These are phyloP conservation scores for Dictyostelium brefeldianum DNA, from an alignment of 78 protist genomes.

Conservation along the genomic window DNA sequence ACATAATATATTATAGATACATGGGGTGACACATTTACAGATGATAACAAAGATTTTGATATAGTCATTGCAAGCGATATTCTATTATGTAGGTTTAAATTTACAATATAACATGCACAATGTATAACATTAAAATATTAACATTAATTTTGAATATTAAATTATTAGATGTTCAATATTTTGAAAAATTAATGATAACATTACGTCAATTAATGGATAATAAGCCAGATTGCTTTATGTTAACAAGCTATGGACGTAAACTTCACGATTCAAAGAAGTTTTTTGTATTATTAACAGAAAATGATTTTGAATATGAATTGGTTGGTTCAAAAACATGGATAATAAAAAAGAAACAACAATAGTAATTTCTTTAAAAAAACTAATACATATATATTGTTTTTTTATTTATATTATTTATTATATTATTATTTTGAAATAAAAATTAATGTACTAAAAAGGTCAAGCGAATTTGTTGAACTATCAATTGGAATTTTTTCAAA, in stretches of 20 bases:
- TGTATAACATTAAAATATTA: neutral
- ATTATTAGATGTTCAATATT: slow-evolving; percentile 38
- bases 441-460: slow-evolving; percentile 43
- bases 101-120: neutral
- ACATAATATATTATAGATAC: slow-evolving; percentile 1
- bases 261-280: slow-evolving; percentile 23
- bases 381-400: neutral
- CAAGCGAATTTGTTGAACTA: neutral
- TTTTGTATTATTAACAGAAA: slow-evolving; percentile 37
- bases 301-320: slow-evolving; percentile 46
- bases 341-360: neutral
- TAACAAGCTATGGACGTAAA: slow-evolving; percentile 65
- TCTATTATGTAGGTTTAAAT: slow-evolving; percentile 42
- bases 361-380: neutral
- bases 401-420: neutral
- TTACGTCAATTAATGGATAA: slow-evolving; percentile 57
- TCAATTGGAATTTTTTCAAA: slow-evolving; percentile 40
- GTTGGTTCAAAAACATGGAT: slow-evolving; percentile 46
- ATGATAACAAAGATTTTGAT: slow-evolving; percentile 46
- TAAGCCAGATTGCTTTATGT: slow-evolving; percentile 21
- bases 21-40: slow-evolving; percentile 48
- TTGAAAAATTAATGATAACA: slow-evolving; percentile 56
- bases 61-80: slow-evolving; percentile 69
- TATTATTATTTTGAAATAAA: slow-evolving; percentile 42
- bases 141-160: neutral